Evolutionary conservation across 2,329 filamentous ascomycete species (phyloP), one percentile per base, ranked within the genome.

Genomic region (Geosmithia putterillii): DNA sequence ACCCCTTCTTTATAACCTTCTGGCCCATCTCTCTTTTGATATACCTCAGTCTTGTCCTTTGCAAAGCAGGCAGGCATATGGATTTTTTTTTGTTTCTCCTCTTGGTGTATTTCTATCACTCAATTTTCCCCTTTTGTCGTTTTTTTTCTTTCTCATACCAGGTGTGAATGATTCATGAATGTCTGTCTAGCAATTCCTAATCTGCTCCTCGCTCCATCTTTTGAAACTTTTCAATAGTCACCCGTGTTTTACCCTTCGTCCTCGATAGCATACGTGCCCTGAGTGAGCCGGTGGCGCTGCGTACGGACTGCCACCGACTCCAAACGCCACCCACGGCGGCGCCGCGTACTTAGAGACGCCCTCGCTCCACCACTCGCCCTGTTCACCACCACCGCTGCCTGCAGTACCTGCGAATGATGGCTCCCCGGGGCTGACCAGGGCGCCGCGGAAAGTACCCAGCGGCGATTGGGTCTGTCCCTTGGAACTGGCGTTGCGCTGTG

Each of bases 331-430:
- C 57, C 59, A 62, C 19, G 51, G 45, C 5, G 58, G 57, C 12
- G 56, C 56, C 17, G 51, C 54, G 44, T 57, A 64, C 45, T 51
- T 57, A 19, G 52, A 52, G 3, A 59, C 55, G 4, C 58, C 60
- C 7, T 59, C 58, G 40, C 50, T 54, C 62, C 62, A 64, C 60
- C 61, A 63, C 15, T 57, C 54, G 28, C 57, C 48, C 25, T 53
- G 48, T 12, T 51, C 52, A 37, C 48, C 28, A 32, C 28, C 28
- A 32, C 10, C 15, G 10, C n/a, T n/a, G n/a, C n/a, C n/a, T n/a
- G 3, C 28, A 3, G 10, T 12, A 32, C 28, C 10, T 6, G 28
- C 28, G 15, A 32, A 32, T 14, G 28, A 32, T n/a, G n/a, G 10
- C 28, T 32, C 6, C 15, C 28, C 5, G 28, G 6, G 10, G 28